A percentile compares a stretch with the other conserved stretches of the same genome.
These are phyloP conservation scores for Pogostemon cablin DNA, from an alignment of 257 asterid genomes.

Conservation along the genomic window DNA sequence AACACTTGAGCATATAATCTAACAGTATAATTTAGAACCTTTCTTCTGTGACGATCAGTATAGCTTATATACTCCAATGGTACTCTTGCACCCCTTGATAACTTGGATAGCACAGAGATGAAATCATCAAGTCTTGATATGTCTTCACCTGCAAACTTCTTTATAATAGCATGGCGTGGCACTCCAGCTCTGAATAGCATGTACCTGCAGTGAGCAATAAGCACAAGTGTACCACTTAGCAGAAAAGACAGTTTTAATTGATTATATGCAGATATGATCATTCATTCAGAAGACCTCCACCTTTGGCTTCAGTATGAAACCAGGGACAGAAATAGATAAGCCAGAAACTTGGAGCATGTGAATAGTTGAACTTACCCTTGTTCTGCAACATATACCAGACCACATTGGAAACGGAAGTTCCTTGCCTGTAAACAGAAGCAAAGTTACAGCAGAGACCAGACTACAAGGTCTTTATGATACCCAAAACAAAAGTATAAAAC, in stretches of 20 bases:
- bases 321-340: conserved; percentile 10
- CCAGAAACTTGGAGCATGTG: not conserved
- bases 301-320: conserved; percentile 21
- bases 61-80: conserved; percentile 89
- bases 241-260: conserved; percentile 14
- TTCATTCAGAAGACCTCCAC: conserved; percentile 21
- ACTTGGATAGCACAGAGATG: conserved; percentile 71
- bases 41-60: conserved; percentile 90
- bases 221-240: conserved; percentile 18
- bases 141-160: conserved; percentile 95
- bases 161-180: conserved; percentile 92
- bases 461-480: conserved; percentile 17
- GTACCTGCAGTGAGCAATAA: conserved; percentile 57
- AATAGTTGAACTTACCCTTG: conserved; percentile 67
- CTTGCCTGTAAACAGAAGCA: conserved; percentile 74
- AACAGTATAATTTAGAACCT: conserved; percentile 52
- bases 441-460: conserved; percentile 18
- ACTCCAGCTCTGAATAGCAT: conserved; percentile 97
- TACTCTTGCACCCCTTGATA: conserved; percentile 93
- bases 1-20: conserved; percentile 22
- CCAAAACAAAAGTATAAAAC: conserved; percentile 2
- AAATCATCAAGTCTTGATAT: conserved; percentile 83
- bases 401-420: conserved; percentile 93
- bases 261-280: conserved; percentile 10
- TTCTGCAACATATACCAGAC: conserved; percentile 97